Conservation (phyloP, 2,329 filamentous ascomycete genomes). For the Fusarium algeriense region DNA sequence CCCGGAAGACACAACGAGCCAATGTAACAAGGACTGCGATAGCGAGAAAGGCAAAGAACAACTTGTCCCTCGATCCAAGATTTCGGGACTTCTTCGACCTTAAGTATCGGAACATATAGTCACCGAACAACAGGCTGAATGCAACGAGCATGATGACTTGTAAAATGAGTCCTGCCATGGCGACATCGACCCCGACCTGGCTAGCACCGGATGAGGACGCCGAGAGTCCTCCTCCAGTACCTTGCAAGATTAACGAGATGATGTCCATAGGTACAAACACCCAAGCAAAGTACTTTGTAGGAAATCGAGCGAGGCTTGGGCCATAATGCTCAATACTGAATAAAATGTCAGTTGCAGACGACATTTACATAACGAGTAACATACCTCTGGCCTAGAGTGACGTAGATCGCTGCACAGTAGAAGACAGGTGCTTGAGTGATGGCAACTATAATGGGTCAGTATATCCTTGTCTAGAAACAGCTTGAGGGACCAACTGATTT, state of each 20-base stretch:
- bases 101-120: constrained; percentile 54
- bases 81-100: neutral
- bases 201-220: constrained; percentile 51
- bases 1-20: constrained; percentile 67
- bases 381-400: constrained; percentile 36
- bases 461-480: rapidly evolving
- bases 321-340: constrained; percentile 50
- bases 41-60: constrained; percentile 56
- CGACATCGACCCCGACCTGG: constrained; percentile 59
- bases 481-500: constrained; percentile 56
- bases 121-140: constrained; percentile 57
- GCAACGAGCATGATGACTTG: constrained; percentile 61
- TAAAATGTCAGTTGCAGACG: neutral
- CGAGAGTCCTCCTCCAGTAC: constrained; percentile 62
- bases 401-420: constrained; percentile 54
- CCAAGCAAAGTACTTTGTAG: constrained; percentile 52
- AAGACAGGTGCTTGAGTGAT: constrained; percentile 58
- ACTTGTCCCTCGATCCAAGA: neutral
- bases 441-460: constrained; percentile 38
- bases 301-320: constrained; percentile 50
- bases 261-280: constrained; percentile 62
- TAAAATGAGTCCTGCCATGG: constrained; percentile 62
- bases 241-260: constrained; percentile 64
- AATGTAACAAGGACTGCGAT: constrained; percentile 66
- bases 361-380: rapidly evolving